Base-by-base conservation (phyloP, 352 stramenopile species). In the Phytophthora chlamydospora region DNA sequence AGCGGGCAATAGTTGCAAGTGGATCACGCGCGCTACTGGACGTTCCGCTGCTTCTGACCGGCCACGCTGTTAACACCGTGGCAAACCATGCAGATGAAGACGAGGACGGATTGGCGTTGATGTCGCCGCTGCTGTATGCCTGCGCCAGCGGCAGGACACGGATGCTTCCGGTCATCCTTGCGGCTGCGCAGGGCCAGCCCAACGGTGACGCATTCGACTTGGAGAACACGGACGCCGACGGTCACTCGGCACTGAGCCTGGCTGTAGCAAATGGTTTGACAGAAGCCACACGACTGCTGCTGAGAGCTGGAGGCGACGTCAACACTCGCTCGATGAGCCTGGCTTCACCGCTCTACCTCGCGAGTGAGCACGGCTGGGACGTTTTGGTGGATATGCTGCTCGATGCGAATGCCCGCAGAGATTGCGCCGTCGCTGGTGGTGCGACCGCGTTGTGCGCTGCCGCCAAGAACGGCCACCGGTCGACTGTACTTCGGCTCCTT, bases 311-410 rank as follows among this genome's bases (percentile, higher is more conserved):
- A 12, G 68, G 80, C 0, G 66, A 89, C 36, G 58, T 90, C 17
- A 81, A 95, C 57, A 76, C 73, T 44, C 84, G 84, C 27, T 87
- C 84, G 5, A 47, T 82, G 19, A 85, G 68, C 31, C 69, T 91
- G 21, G 82, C 77, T 2, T 92, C 86, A 17, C 86, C 86, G 13
- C 75, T 95, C 19, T 92, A 93, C 60, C 78, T 92, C 10, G 84
- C 84, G 8, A 85, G 77, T 24, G 84, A 92, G 50, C 83, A 88
- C 62, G 83, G 88, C 45, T 89, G 78, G 68, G 83, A 91, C 35
- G 73, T 87, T 6, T 58, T 92, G 10, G 68, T 93, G 31, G 79
- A 88, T 16, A 55, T 85, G 31, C 41, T 95, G 40, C 78, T 95
- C 0, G 60, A 70, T 9, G 38, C 33, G 9, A 75, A 81, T 8